Percentiles rank a stretch among this genome's conserved stretches.
Evolutionary conservation across 495 filamentous ascomycete genomes (phyloP).

Genomic region (Xylaria castorea): DNA sequence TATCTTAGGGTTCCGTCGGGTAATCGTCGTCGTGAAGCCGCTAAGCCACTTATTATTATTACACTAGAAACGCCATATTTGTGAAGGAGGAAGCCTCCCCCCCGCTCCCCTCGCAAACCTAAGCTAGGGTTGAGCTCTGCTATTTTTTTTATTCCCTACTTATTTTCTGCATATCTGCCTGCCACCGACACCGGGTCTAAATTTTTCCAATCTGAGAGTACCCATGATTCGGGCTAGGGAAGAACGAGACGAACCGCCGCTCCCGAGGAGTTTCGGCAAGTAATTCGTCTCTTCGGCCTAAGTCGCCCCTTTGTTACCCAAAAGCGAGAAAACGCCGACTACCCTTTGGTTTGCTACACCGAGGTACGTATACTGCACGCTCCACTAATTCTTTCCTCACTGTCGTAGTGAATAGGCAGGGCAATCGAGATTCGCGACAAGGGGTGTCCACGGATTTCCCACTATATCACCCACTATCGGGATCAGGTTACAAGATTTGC

Average conservation of each 20-base stretch:
- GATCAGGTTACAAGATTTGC: conserved; percentile 1
- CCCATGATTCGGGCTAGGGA: conserved; percentile 1
- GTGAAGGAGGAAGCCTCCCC: not conserved
- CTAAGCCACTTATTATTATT: conserved; percentile 2
- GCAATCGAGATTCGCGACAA: not conserved
- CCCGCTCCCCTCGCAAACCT: not conserved
- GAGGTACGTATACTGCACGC: not conserved
- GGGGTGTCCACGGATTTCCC: not conserved
- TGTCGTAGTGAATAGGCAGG: not conserved
- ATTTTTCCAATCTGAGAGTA: not conserved
- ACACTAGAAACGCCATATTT: conserved; percentile 1
- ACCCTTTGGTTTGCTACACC: not conserved
- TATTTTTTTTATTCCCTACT: not conserved
- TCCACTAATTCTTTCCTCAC: not conserved
- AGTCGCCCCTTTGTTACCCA: not conserved
- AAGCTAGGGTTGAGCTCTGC: not conserved
- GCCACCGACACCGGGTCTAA: conserved; percentile 18
- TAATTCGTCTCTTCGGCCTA: conserved; percentile 12
- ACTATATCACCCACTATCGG: not conserved
- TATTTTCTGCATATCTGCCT: not conserved
- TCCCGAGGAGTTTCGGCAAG: not conserved
- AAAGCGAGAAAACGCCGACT: conserved; percentile 1
- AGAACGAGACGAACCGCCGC: conserved; percentile 3
- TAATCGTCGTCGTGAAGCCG: not conserved
- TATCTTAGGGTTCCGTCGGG: not conserved